Percentiles rank a stretch among this genome's conserved stretches.
These are phyloP conservation scores for Hansenula lynferdii DNA, from an alignment of 1,139 yeast genomes.

Conservation along the genomic window DNA sequence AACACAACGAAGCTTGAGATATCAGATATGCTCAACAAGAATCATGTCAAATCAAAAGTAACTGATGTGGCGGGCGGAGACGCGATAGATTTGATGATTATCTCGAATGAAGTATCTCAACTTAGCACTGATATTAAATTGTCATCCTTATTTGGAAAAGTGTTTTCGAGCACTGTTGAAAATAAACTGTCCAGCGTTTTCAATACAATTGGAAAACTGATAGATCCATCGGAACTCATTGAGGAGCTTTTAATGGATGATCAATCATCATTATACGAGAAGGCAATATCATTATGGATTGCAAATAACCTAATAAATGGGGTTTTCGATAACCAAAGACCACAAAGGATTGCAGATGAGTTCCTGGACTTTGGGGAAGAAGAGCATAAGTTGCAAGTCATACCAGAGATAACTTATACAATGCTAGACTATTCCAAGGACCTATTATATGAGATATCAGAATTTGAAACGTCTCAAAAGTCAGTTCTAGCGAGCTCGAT, in stretches of 20 bases:
- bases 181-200: constrained; percentile 16
- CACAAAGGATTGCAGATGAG: constrained; percentile 17
- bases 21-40: constrained; percentile 14
- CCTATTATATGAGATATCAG: constrained; percentile 22
- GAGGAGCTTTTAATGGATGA: constrained; percentile 15
- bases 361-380: constrained; percentile 23
- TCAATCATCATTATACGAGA: constrained; percentile 11
- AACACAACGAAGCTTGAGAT: constrained; percentile 14
- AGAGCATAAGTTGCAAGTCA: constrained; percentile 3
- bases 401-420: constrained; percentile 18
- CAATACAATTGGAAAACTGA: constrained; percentile 17
- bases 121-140: constrained; percentile 3
- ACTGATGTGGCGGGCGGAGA: constrained; percentile 3
- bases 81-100: constrained; percentile 13
- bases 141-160: constrained; percentile 13
- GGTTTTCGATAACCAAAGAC: constrained; percentile 6
- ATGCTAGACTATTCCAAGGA: constrained; percentile 26
- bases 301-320: constrained; percentile 24
- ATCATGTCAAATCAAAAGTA: constrained; percentile 6
- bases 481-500: constrained; percentile 20
- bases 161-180: constrained; percentile 19
- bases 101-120: constrained; percentile 12
- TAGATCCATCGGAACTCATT: constrained; percentile 10
- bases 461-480: constrained; percentile 6
- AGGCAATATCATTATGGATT: constrained; percentile 26